phyloP scores from a whole-genome alignment of 1,284 basidiomycete genomes.

The Thelephora terrestris region DNA sequence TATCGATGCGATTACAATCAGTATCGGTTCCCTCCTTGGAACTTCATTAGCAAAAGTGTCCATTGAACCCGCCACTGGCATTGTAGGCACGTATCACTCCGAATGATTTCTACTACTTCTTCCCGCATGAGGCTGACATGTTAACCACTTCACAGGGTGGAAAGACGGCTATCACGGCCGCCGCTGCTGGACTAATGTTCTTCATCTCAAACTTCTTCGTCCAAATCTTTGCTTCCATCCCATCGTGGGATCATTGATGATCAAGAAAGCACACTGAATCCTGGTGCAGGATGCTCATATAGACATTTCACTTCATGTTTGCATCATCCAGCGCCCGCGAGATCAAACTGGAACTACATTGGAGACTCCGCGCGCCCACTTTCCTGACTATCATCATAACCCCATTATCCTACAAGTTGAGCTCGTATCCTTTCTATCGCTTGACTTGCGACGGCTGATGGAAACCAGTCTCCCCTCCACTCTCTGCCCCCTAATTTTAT shows the following conservation, averaged over 20 bases:
- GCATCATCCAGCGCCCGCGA: constrained; percentile 46
- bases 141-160: constrained; percentile 61
- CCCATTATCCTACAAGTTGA: constrained; percentile 66
- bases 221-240: constrained; percentile 84
- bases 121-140: not conserved
- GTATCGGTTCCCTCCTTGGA: constrained; percentile 75
- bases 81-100: constrained; percentile 36
- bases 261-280: constrained; percentile 44
- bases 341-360: constrained; percentile 84
- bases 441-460: not conserved
- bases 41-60: constrained; percentile 85
- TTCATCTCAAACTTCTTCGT: constrained; percentile 85
- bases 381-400: constrained; percentile 75
- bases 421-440: constrained; percentile 16
- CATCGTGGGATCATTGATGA: constrained; percentile 81
- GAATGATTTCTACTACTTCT: not conserved
- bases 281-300: not conserved
- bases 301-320: not conserved
- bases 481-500: not conserved
- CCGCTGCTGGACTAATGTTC: constrained; percentile 71
- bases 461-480: constrained; percentile 11
- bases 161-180: constrained; percentile 78
- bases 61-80: constrained; percentile 77
- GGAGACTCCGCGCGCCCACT: constrained; percentile 82
- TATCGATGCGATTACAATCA: constrained; percentile 74